phyloP scores from a whole-genome alignment of 1,284 basidiomycete species.

The Paramarasmius palmivorus region DNA sequence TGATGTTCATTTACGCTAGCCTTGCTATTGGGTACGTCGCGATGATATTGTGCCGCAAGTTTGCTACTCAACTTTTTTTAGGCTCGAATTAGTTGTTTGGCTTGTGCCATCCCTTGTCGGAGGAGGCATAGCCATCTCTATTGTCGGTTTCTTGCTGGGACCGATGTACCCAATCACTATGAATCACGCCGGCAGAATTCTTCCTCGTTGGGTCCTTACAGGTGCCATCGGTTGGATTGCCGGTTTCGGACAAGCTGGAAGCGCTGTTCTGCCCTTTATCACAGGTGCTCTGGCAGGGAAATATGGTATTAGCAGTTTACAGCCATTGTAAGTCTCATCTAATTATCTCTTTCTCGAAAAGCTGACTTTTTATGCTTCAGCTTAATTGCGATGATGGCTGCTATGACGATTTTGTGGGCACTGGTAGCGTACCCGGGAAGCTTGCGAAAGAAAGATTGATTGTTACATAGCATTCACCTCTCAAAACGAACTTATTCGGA shows the following conservation, averaged over 20 bases:
- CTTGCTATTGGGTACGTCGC: slow-evolving; percentile 26
- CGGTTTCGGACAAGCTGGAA: slow-evolving; percentile 66
- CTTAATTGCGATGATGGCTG: too few species aligned
- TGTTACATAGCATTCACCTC: too few species aligned
- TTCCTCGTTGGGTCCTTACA: slow-evolving; percentile 64
- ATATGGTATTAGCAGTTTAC: slow-evolving; percentile 56
- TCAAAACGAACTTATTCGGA: too few species aligned
- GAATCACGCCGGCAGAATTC: slow-evolving; percentile 53
- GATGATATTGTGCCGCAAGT: too few species aligned
- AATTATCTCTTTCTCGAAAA: not conserved
- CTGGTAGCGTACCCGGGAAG: too few species aligned
- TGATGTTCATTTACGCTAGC: slow-evolving; percentile 25
- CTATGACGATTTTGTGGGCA: too few species aligned
- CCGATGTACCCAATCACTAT: slow-evolving; percentile 73
- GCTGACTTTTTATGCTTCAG: too few species aligned
- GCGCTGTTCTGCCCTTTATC: slow-evolving; percentile 66
- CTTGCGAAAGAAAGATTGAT: too few species aligned
- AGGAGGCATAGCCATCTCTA: slow-evolving; percentile 30
- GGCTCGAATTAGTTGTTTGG: slow-evolving; percentile 22
- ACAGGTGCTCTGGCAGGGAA: slow-evolving; percentile 56
- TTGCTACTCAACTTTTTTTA: not conserved
- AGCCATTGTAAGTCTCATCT: slow-evolving; percentile 49
- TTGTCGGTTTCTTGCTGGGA: slow-evolving; percentile 57
- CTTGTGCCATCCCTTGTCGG: slow-evolving; percentile 19
- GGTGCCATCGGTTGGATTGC: slow-evolving; percentile 71